Evolutionary conservation across 2,329 filamentous ascomycete species (phyloP), one percentile per base, ranked within the genome.

Genomic region (Pyricularia sp.): DNA sequence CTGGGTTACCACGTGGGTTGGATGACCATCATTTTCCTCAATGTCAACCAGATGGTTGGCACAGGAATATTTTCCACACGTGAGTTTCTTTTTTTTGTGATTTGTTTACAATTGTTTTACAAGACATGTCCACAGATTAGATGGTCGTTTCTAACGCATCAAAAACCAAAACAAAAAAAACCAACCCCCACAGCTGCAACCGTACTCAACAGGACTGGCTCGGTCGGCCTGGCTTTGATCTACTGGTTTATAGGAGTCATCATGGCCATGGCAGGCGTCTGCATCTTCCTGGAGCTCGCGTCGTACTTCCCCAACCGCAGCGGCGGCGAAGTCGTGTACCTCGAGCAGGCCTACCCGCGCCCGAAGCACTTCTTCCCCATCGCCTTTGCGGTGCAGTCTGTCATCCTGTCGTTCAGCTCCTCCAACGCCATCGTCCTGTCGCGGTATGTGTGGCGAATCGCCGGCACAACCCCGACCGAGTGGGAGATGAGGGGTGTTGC

Each of bases 401-500:
- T 91, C 1, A 75, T 89, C 1, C 77, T 91, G 3, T 90, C 88
- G 0, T 91, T 91, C 71, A 86, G 85, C 71, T 89, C 86, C 72
- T 86, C 86, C 59, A 91, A 91, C 75, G 83, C 87, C 0, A 85
- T 91, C 59, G 87, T 91, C 0, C 76, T 90, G 30, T 85, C 89
- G 0, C 79, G 84, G 58, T 92, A 92, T 71, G 75, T 91, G 0
- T 92, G 86, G 76, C 81, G 82, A 10, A 86, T 88, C 63, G 83
- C 79, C 0, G 85, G 82, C 0, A 75, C 79, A 0, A 77, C 76
- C 0, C 84, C 86, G 0, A 83, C 83, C 0, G 78, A 80, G n/a
- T 92, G 89, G 90, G 80, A 91, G 73, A 75, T 85, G 68, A 91
- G 91, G 73, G 90, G 88, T 1, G 84, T 91, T 2, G 89, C 89